Percentiles rank a stretch among this genome's conserved stretches.
These are phyloP conservation scores for Yamadazyma friedrichii DNA, from an alignment of 1,139 yeast genomes.

Conservation along the genomic window DNA sequence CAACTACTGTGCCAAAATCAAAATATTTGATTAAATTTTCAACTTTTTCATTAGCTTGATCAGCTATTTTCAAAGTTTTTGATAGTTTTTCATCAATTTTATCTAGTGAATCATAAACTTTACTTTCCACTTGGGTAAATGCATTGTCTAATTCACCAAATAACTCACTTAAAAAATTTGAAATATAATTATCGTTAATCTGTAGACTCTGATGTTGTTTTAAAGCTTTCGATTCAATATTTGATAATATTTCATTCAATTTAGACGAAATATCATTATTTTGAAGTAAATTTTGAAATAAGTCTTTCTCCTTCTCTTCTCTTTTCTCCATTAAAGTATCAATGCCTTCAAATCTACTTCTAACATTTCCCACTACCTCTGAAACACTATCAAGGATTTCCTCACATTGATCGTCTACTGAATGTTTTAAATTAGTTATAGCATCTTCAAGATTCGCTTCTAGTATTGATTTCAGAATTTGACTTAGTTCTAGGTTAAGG, in stretches of 20 bases:
- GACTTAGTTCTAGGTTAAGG: slow-evolving; percentile 12
- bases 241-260: not conserved
- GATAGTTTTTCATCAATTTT: slow-evolving; percentile 6
- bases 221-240: slow-evolving; percentile 4
- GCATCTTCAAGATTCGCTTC: slow-evolving; percentile 4
- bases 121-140: slow-evolving; percentile 5
- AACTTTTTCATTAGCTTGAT: slow-evolving; percentile 5
- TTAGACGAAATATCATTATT: slow-evolving; percentile 2
- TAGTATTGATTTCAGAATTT: slow-evolving; percentile 6
- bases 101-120: slow-evolving; percentile 4
- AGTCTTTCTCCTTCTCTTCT: slow-evolving; percentile 1
- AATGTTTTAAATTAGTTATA: slow-evolving; percentile 7
- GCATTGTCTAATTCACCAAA: slow-evolving; percentile 9
- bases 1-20: not conserved
- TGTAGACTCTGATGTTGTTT: slow-evolving; percentile 2
- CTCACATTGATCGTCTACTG: slow-evolving; percentile 8
- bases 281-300: slow-evolving; percentile 1
- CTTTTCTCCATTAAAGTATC: not conserved
- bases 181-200: not conserved
- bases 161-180: slow-evolving; percentile 8
- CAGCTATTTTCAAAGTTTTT: slow-evolving; percentile 6
- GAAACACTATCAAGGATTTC: slow-evolving; percentile 3
- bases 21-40: slow-evolving; percentile 1
- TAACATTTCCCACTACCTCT: slow-evolving; percentile 3
- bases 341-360: slow-evolving; percentile 1